Conservation (phyloP, 441 rosid species). For the Dalechampia spathulata region DNA sequence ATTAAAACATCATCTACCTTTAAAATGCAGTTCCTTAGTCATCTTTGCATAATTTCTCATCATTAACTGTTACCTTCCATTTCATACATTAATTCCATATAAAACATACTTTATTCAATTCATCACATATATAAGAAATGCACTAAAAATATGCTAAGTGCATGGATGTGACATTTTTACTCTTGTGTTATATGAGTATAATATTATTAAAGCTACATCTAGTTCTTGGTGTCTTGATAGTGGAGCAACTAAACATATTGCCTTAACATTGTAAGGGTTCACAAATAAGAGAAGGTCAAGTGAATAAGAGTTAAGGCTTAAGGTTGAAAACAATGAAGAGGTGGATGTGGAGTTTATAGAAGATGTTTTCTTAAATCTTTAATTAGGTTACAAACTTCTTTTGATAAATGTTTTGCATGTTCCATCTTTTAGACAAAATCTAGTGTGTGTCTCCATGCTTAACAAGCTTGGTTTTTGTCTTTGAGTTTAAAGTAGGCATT, state of each 20-base stretch:
- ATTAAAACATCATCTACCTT: no score
- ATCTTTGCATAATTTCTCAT: no score
- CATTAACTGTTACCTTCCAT: no score
- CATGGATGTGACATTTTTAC: neutral
- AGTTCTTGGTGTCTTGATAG: no score
- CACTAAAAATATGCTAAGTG: no score
- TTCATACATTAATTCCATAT: no score
- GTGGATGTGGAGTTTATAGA: neutral
- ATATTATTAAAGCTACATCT: no score
- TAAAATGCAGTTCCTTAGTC: no score
- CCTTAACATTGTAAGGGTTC: neutral
- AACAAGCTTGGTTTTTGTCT: neutral
- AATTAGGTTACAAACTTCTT: neutral
- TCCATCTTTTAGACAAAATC: neutral
- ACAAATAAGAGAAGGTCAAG: neutral
- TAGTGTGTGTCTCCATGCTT: neutral
- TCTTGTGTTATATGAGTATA: neutral
- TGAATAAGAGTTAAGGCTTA: neutral
- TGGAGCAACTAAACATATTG: neutral
- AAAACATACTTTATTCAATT: no score
- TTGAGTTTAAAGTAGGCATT: neutral
- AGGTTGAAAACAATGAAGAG: neutral
- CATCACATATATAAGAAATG: no score
- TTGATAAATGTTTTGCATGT: neutral
- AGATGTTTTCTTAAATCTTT: neutral